Base-by-base conservation (phyloP, 179 eudicot genomes). In the Corrigiola litoralis region DNA sequence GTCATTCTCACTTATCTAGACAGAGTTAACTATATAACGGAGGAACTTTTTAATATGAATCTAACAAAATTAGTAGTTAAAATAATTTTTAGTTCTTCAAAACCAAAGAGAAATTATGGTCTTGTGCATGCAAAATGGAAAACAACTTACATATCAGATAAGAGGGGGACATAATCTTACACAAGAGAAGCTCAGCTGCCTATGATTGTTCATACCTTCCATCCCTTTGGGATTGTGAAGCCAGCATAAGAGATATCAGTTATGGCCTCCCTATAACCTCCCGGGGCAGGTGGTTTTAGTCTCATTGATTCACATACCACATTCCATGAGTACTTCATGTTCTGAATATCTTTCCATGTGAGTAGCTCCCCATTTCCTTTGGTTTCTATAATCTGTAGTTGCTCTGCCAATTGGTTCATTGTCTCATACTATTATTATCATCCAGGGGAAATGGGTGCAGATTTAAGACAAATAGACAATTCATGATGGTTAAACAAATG, bases 181-280 rank as follows among this genome's bases (percentile, higher is more conserved):
- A 18, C 27, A 28, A 46, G 17, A 45, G 17, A 17, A 16, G 9
- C 13, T 29, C 14, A 16, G 37, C n/a, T 1, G 0, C n/a, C n/a
- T n/a, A n/a, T n/a, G n/a, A n/a, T 18, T 37, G 11, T 8, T 3
- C 20, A 36, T 61, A 74, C 72, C 69, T 74, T 74, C 69, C 73
- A 74, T 0, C 77, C 77, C 17, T 68, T 66, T 0, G 71, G 68
- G 21, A 67, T 63, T 2, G 18, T 50, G 16, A 32, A 71, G 4
- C 76, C 72, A 5, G 40, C 72, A 36, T 25, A 71, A 3, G 53
- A 53, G 65, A 76, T 66, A 6, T 71, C 72, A 0, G 31, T 16
- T 6, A 62, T 5, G 18, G 52, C 75, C 18, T 66, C 69, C 24
- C 71, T 71, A 10, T 61, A 66, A 27, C 58, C 11, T 61, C 66